Percentiles rank a stretch among this genome's conserved stretches.
Conservation (phyloP, 257 asterid genomes). For the Jacaranda copaia region DNA sequence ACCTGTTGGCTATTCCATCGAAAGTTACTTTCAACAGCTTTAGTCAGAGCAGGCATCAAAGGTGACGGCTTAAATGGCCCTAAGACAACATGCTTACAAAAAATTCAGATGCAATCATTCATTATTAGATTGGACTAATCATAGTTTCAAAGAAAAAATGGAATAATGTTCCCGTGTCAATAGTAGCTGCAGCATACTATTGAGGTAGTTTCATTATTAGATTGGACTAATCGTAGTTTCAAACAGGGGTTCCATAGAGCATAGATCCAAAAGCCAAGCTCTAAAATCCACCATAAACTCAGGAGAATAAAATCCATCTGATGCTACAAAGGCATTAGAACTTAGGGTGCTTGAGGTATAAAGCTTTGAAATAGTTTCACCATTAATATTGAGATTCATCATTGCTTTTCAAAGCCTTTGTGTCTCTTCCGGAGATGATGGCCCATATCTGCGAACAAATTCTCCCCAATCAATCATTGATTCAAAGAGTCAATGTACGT, state of each 20-base stretch:
- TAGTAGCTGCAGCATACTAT: constrained; percentile 51
- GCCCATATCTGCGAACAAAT: constrained; percentile 61
- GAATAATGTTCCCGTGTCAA: constrained; percentile 35
- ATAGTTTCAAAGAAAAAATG: constrained; percentile 48
- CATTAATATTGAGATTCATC: constrained; percentile 90
- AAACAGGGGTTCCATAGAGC: constrained; percentile 96
- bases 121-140: constrained; percentile 23
- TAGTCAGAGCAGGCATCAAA: constrained; percentile 85
- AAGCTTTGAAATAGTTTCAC: constrained; percentile 83
- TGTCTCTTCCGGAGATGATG: constrained; percentile 95
- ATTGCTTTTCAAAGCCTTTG: constrained; percentile 90
- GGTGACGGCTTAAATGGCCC: constrained; percentile 97
- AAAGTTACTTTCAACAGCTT: constrained; percentile 69
- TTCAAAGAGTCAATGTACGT: constrained; percentile 20
- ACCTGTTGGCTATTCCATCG: constrained; percentile 61
- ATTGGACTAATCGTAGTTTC: no score
- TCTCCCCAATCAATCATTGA: constrained; percentile 35
- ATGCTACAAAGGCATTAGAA: constrained; percentile 64
- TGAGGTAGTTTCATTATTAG: no score
- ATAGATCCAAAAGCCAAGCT: constrained; percentile 93
- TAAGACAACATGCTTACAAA: constrained; percentile 82
- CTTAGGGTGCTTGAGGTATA: constrained; percentile 73
- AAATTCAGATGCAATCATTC: constrained; percentile 37
- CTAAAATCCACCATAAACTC: constrained; percentile 95
- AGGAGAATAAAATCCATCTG: constrained; percentile 76